These are phyloP conservation scores for Thermochaetoides thermophila DNA, from an alignment of 495 filamentous ascomycete genomes.

Conservation along the genomic window DNA sequence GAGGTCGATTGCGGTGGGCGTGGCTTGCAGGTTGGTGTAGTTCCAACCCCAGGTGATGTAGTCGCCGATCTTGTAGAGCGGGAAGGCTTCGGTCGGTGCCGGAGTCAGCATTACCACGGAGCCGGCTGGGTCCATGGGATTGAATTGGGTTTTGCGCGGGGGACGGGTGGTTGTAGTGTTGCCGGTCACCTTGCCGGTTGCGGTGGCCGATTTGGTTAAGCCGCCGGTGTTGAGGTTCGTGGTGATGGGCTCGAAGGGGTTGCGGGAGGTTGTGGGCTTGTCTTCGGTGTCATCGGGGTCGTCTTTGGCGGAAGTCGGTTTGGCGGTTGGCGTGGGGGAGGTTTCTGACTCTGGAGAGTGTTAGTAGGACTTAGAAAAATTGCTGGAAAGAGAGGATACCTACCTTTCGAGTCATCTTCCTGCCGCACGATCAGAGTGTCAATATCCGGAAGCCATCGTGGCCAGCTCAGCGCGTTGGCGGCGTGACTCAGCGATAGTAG, in stretches of 20 bases:
- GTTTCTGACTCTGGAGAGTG: constrained; percentile 4
- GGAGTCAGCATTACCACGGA: constrained; percentile 76
- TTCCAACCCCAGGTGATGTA: constrained; percentile 84
- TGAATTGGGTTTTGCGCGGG: constrained; percentile 37
- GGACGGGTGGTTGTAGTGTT: constrained; percentile 13
- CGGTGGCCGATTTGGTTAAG: constrained; percentile 1
- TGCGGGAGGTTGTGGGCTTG: not conserved
- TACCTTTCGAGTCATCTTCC: constrained; percentile 16
- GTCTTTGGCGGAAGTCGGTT: constrained; percentile 4
- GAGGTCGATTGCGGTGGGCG: constrained; percentile 67
- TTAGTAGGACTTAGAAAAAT: not conserved
- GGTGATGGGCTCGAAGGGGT: constrained; percentile 1
- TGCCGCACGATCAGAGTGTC: constrained; percentile 25
- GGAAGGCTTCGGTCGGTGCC: constrained; percentile 35
- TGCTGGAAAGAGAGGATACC: not conserved
- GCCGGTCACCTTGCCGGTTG: constrained; percentile 7
- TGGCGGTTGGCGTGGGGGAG: constrained; percentile 9
- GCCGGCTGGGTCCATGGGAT: constrained; percentile 50
- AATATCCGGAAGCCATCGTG: constrained; percentile 22
- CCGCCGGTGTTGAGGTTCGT: constrained; percentile 24
- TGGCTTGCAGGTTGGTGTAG: constrained; percentile 72
- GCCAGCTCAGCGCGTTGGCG: constrained; percentile 19
- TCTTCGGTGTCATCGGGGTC: constrained; percentile 3
- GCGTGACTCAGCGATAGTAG: constrained; percentile 20
- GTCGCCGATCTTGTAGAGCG: constrained; percentile 82